Evolutionary conservation across 2,329 filamentous ascomycete genomes (phyloP).

Genomic region (Aulographum hederae): DNA sequence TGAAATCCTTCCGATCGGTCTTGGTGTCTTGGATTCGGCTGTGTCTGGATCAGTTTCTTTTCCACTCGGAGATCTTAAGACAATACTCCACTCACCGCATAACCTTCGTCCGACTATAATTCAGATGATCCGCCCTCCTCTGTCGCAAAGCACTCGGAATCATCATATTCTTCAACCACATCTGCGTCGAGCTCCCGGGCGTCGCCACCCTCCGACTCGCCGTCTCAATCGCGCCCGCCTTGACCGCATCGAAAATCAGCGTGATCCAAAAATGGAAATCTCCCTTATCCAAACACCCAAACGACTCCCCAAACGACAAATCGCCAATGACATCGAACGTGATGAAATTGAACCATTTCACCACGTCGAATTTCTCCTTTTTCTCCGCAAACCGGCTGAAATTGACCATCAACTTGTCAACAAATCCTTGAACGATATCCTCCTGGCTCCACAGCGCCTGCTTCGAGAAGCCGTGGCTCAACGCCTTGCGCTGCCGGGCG

Average conservation of each 20-base stretch:
- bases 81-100: slow-evolving; percentile 1
- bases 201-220: slow-evolving; percentile 4
- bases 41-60: too few relatives aligned
- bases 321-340: slow-evolving; percentile 6
- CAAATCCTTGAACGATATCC: slow-evolving; percentile 4
- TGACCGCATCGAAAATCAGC: slow-evolving; percentile 4
- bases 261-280: slow-evolving; percentile 18
- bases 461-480: slow-evolving; percentile 1
- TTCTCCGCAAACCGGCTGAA: slow-evolving; percentile 6
- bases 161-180: slow-evolving; percentile 1
- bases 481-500: not conserved
- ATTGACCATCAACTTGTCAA: slow-evolving; percentile 5
- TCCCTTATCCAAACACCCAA: slow-evolving; percentile 5
- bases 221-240: slow-evolving; percentile 4
- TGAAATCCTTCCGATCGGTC: slow-evolving; percentile 9
- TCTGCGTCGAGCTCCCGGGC: slow-evolving; percentile 1
- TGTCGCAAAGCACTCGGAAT: not conserved
- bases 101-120: not conserved
- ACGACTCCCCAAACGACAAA: slow-evolving; percentile 4
- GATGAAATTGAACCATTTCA: slow-evolving; percentile 3
- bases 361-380: slow-evolving; percentile 1
- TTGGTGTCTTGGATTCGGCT: slow-evolving; percentile 4
- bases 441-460: slow-evolving; percentile 4
- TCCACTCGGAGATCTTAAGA: slow-evolving; percentile 2
- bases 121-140: slow-evolving; percentile 1